Evolutionary conservation across 1,284 basidiomycete genomes (phyloP).

Genomic region (Mrakiaceae sp.): DNA sequence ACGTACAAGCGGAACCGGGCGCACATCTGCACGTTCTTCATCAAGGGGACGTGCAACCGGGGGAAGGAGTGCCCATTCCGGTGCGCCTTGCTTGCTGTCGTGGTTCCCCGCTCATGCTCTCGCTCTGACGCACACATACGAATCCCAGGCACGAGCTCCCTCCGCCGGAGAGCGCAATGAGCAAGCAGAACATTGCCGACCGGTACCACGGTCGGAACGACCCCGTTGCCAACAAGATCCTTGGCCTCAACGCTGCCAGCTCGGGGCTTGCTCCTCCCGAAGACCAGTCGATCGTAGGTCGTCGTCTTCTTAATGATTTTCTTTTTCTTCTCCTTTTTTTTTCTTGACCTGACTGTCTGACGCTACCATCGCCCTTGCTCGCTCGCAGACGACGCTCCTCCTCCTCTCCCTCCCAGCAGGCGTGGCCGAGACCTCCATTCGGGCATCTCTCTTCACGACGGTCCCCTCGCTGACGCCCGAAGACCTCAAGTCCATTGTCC

Average conservation of each 20-base stretch:
- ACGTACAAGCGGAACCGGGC: slow-evolving; percentile 94
- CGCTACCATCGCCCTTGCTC: not conserved
- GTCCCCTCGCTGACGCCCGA: slow-evolving; percentile 56
- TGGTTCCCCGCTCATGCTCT: no score
- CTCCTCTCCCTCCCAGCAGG: slow-evolving; percentile 67
- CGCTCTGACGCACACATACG: no score
- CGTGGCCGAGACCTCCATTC: slow-evolving; percentile 64
- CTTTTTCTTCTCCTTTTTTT: not conserved
- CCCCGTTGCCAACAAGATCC: slow-evolving; percentile 79
- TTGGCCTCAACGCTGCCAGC: slow-evolving; percentile 56
- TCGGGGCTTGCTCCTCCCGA: slow-evolving; percentile 82
- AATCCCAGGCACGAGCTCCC: slow-evolving; percentile 70
- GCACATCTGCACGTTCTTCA: slow-evolving; percentile 89
- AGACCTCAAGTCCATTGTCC: slow-evolving; percentile 69
- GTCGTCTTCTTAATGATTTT: not conserved
- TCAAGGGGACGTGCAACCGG: slow-evolving; percentile 86
- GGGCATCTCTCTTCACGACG: slow-evolving; percentile 59
- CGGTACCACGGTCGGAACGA: slow-evolving; percentile 83
- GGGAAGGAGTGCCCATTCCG: slow-evolving; percentile 87
- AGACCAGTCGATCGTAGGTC: slow-evolving; percentile 67
- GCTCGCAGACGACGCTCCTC: slow-evolving; percentile 74
- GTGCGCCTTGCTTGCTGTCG: slow-evolving; percentile 31
- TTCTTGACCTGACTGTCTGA: not conserved
- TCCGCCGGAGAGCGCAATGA: slow-evolving; percentile 46
- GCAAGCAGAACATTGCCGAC: slow-evolving; percentile 87